Percentiles rank a stretch among this genome's conserved stretches.
phyloP scores from a whole-genome alignment of 1,284 basidiomycete species.

The Rhodotorula sp. region DNA sequence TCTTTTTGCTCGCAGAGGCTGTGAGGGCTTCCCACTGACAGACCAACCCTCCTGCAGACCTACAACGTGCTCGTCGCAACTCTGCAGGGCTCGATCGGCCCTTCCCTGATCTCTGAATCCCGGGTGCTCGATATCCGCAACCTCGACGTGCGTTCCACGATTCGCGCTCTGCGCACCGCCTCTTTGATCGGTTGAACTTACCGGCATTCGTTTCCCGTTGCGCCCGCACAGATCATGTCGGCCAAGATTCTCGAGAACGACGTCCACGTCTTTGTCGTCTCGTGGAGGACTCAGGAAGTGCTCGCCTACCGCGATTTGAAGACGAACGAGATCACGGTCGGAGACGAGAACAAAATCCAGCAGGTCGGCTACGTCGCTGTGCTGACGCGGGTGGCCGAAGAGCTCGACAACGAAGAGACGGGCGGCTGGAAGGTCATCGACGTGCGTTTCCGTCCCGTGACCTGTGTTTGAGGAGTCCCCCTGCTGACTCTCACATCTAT shows the following conservation, averaged over 20 bases:
- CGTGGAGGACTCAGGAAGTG: slow-evolving; percentile 91
- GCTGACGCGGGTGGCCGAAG: slow-evolving; percentile 79
- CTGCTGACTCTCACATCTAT: neutral
- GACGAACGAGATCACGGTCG: slow-evolving; percentile 79
- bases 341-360: slow-evolving; percentile 84
- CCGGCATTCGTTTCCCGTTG: neutral
- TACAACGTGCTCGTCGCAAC: slow-evolving; percentile 97
- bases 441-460: slow-evolving; percentile 53
- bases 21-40: slow-evolving; percentile 2
- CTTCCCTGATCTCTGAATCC: slow-evolving; percentile 84
- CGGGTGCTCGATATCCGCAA: slow-evolving; percentile 91
- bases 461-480: neutral
- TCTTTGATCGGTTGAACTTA: neutral
- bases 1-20: neutral
- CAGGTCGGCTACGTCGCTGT: slow-evolving; percentile 91
- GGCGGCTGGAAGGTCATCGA: slow-evolving; percentile 98
- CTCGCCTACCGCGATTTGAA: slow-evolving; percentile 86
- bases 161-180: neutral
- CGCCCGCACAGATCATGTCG: slow-evolving; percentile 59
- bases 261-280: slow-evolving; percentile 87
- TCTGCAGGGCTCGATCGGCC: slow-evolving; percentile 87
- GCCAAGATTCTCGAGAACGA: slow-evolving; percentile 85
- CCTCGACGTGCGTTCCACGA: slow-evolving; percentile 72
- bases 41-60: slow-evolving; percentile 58
- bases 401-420: slow-evolving; percentile 85